phyloP scores from a whole-genome alignment of 2,329 filamentous ascomycete genomes.

The Aspergillus sp. region DNA sequence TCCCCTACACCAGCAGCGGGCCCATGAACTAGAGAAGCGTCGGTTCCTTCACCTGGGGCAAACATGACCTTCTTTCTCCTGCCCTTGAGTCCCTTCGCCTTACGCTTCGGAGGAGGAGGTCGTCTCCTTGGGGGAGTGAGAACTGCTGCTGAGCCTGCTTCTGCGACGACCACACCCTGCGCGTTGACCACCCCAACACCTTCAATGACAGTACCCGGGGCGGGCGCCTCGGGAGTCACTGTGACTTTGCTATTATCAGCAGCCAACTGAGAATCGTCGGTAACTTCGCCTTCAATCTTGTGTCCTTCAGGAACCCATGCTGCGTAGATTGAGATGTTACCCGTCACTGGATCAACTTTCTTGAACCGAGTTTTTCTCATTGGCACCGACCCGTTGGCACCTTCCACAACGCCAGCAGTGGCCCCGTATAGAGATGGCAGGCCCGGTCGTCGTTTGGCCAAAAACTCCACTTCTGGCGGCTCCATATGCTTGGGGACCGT shows the following conservation, averaged over 20 bases:
- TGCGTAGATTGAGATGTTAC: constrained; percentile 83
- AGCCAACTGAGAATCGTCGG: constrained; percentile 57
- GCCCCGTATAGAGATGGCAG: constrained; percentile 57
- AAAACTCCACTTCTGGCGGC: constrained; percentile 63
- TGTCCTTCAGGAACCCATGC: constrained; percentile 81
- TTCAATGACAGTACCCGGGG: constrained; percentile 64
- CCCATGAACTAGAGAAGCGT: constrained; percentile 39
- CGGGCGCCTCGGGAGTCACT: constrained; percentile 49
- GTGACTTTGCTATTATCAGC: constrained; percentile 45
- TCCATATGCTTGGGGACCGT: constrained; percentile 62
- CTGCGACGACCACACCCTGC: constrained; percentile 62
- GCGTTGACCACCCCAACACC: constrained; percentile 63
- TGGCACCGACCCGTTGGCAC: constrained; percentile 47
- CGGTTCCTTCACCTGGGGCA: constrained; percentile 48
- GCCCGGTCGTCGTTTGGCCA: constrained; percentile 65
- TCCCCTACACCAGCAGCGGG: constrained; percentile 45
- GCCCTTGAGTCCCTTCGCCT: constrained; percentile 76
- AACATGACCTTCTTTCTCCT: constrained; percentile 74
- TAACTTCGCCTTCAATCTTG: constrained; percentile 78
- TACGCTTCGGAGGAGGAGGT: constrained; percentile 78
- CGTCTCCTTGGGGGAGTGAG: constrained; percentile 62
- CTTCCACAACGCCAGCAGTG: constrained; percentile 28
- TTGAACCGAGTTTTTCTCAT: constrained; percentile 82
- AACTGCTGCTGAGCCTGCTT: constrained; percentile 49
- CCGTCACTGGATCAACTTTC: constrained; percentile 72